Percentiles rank a stretch among this genome's conserved stretches.
These are phyloP conservation scores for Tulasnella sp. DNA, from an alignment of 768 basidiomycete species.

Conservation along the genomic window DNA sequence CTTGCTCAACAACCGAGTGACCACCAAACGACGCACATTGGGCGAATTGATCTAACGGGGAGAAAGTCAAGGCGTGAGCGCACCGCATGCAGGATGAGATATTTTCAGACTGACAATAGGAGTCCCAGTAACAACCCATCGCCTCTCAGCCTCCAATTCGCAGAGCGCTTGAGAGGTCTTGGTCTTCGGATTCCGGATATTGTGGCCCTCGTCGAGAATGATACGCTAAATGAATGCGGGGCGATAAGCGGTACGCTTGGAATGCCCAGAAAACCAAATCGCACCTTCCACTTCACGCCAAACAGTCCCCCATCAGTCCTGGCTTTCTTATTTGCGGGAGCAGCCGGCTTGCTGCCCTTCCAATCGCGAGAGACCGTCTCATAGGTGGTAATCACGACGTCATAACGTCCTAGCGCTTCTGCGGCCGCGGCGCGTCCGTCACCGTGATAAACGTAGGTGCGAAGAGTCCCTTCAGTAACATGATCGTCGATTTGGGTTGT, in stretches of 20 bases:
- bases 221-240: slow-evolving; percentile 43
- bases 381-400: too few relatives aligned
- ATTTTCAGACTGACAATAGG: slow-evolving; percentile 60
- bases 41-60: slow-evolving; percentile 70
- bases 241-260: not conserved
- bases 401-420: slow-evolving; percentile 54
- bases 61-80: not conserved
- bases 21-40: slow-evolving; percentile 26
- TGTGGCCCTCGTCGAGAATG: slow-evolving; percentile 85
- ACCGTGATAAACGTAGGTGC: slow-evolving; percentile 63
- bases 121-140: slow-evolving; percentile 57
- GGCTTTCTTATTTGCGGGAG: slow-evolving; percentile 42
- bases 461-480: slow-evolving; percentile 45
- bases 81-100: not conserved
- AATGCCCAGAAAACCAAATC: not conserved
- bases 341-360: slow-evolving; percentile 33
- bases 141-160: slow-evolving; percentile 56
- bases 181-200: slow-evolving; percentile 75
- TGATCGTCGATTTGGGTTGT: slow-evolving; percentile 77
- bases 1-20: slow-evolving; percentile 1
- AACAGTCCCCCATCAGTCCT: slow-evolving; percentile 48
- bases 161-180: slow-evolving; percentile 70
- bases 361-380: slow-evolving; percentile 56
- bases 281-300: slow-evolving; percentile 75
- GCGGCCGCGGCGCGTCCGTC: slow-evolving; percentile 51